phyloP scores from a whole-genome alignment of 2,329 filamentous ascomycete species.

The Grosmannia clavigera region DNA sequence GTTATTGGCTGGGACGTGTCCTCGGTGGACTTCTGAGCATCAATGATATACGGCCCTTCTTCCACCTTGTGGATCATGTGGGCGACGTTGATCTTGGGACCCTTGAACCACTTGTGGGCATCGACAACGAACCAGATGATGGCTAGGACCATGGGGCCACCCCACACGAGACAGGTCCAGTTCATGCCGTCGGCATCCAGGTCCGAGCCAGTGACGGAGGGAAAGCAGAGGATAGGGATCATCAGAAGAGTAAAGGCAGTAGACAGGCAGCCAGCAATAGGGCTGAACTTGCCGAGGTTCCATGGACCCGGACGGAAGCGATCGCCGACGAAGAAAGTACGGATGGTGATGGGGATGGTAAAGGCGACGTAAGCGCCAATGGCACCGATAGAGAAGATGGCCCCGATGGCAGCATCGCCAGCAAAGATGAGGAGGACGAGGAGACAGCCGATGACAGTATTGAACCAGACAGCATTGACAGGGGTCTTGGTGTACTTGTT shows the following conservation, averaged over 20 bases:
- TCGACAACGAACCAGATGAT: conserved; percentile 51
- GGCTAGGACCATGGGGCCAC: conserved; percentile 46
- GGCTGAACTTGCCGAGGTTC: conserved; percentile 50
- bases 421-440: conserved; percentile 54
- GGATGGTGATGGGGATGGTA: conserved; percentile 44
- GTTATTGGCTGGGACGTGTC: background rate
- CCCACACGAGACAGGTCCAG: conserved; percentile 56
- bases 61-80: conserved; percentile 11
- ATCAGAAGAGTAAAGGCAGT: conserved; percentile 51
- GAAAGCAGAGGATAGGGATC: conserved; percentile 56
- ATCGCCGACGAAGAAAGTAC: conserved; percentile 46
- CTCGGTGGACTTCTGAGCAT: conserved; percentile 1
- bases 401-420: conserved; percentile 49
- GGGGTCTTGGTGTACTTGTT: conserved; percentile 51
- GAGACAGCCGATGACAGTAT: conserved; percentile 44
- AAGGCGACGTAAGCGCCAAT: conserved; percentile 55
- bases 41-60: conserved; percentile 7
- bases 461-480: conserved; percentile 60
- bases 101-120: conserved; percentile 57
- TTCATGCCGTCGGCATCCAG: conserved; percentile 46
- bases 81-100: conserved; percentile 55
- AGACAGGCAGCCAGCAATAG: conserved; percentile 42
- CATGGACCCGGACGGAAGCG: conserved; percentile 56
- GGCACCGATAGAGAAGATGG: conserved; percentile 58
- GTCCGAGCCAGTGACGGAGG: conserved; percentile 40